phyloP scores from a whole-genome alignment of 495 filamentous ascomycete species.

The Aspergillus incahuasiensis region DNA sequence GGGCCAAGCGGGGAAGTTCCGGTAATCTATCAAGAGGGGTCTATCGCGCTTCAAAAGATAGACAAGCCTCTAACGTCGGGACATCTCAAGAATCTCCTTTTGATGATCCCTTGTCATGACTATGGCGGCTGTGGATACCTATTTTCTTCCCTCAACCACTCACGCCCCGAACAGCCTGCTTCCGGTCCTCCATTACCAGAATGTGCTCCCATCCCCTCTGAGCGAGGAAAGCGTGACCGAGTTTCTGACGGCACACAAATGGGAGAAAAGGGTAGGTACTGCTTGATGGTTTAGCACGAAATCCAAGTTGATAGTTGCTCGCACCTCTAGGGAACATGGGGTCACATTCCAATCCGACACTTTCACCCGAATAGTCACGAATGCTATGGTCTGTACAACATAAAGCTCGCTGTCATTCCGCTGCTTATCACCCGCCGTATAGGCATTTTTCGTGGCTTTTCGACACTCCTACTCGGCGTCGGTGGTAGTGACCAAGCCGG shows the following conservation, averaged over 20 bases:
- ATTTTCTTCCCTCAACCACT: slow-evolving; percentile 26
- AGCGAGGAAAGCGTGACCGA: not conserved
- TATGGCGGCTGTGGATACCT: slow-evolving; percentile 13
- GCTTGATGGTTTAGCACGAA: slow-evolving; percentile 15
- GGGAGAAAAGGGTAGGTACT: not conserved
- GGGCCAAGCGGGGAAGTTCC: not conserved
- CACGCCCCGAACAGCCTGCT: slow-evolving; percentile 37
- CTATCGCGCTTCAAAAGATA: too few relatives aligned
- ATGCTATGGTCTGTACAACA: slow-evolving; percentile 4
- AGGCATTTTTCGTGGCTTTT: not conserved
- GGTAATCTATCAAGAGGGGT: too few relatives aligned
- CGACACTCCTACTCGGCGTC: not conserved
- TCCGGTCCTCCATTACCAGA: slow-evolving; percentile 30
- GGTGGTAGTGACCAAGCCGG: not conserved
- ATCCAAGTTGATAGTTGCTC: not conserved
- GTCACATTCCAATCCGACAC: slow-evolving; percentile 6
- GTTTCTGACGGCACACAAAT: not conserved
- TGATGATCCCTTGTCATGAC: not conserved
- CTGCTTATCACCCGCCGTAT: too few relatives aligned
- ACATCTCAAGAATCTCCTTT: too few relatives aligned
- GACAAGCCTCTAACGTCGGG: too few relatives aligned
- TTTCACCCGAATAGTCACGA: slow-evolving; percentile 11
- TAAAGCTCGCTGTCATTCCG: too few relatives aligned
- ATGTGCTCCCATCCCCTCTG: not conserved
- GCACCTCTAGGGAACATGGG: not conserved